A percentile compares a stretch with the other conserved stretches of the same genome.
Conservation (phyloP, 805 yeast genomes). For the Cyberlindnera misumaiensis region DNA sequence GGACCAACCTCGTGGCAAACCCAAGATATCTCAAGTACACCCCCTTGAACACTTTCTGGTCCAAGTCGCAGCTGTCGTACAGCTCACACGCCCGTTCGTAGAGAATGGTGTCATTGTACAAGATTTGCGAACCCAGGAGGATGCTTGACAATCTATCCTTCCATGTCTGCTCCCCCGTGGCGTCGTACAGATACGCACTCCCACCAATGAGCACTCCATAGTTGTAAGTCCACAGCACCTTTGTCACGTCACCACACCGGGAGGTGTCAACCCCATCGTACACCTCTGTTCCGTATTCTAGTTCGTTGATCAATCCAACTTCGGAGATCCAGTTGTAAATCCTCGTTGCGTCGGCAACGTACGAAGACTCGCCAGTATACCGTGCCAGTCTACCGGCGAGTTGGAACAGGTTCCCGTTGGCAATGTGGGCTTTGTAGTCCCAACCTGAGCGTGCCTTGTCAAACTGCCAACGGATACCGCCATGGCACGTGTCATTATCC, state of each 20-base stretch:
- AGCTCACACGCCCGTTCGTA: conserved; percentile 86
- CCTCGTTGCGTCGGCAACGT: conserved; percentile 43
- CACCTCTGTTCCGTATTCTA: conserved; percentile 32
- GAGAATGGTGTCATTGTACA: conserved; percentile 42
- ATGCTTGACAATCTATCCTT: conserved; percentile 9
- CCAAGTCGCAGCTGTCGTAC: conserved; percentile 57
- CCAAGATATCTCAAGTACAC: conserved; percentile 72
- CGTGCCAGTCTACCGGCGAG: conserved; percentile 58
- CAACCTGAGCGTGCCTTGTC: conserved; percentile 55
- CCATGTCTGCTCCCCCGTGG: conserved; percentile 64
- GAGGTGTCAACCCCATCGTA: conserved; percentile 64
- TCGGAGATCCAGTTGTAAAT: conserved; percentile 57
- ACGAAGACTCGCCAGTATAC: conserved; percentile 45
- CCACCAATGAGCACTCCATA: conserved; percentile 72
- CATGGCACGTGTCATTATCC: conserved; percentile 49
- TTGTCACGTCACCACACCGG: conserved; percentile 55
- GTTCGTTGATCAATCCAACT: conserved; percentile 36
- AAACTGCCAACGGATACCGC: conserved; percentile 70
- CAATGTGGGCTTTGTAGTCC: conserved; percentile 54
- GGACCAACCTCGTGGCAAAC: conserved; percentile 61
- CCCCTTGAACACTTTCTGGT: conserved; percentile 87
- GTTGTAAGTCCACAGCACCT: conserved; percentile 76
- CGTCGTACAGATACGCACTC: conserved; percentile 62
- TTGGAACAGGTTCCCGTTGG: conserved; percentile 61
- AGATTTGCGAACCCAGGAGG: conserved; percentile 25